Evolutionary conservation across 345 rosid species (phyloP).

Genomic region (Toxicodendron radicans): DNA sequence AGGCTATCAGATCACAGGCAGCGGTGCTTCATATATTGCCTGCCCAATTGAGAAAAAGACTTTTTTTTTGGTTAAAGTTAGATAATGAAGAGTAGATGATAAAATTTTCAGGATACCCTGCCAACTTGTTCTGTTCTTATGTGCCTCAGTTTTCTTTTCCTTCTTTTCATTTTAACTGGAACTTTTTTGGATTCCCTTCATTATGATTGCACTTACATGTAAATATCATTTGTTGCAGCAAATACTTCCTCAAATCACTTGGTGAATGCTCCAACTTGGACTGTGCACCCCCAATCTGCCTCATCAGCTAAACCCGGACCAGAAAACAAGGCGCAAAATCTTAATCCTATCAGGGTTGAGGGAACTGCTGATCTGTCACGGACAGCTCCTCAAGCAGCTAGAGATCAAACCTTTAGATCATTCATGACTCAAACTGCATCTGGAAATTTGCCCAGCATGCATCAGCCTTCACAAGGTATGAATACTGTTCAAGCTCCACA

Average conservation of each 20-base stretch:
- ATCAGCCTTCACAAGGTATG: conserved; percentile 62
- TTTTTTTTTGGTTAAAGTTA: no score
- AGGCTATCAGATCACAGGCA: background rate
- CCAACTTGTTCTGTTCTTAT: background rate
- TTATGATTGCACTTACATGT: background rate
- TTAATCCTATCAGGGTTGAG: conserved; percentile 44
- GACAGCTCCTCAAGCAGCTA: conserved; percentile 41
- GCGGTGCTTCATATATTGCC: background rate
- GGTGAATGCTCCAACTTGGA: conserved; percentile 66
- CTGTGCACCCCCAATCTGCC: conserved; percentile 57
- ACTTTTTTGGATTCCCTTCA: background rate
- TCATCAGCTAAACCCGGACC: conserved; percentile 43
- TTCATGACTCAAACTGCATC: conserved; percentile 51
- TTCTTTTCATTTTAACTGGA: background rate
- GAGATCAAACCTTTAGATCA: conserved; percentile 66
- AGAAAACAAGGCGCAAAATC: conserved; percentile 55
- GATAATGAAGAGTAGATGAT: background rate
- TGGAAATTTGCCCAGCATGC: conserved; percentile 44
- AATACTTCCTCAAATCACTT: conserved; percentile 50
- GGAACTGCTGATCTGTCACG: conserved; percentile 43
- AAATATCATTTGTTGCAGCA: conserved; percentile 44
- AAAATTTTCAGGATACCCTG: background rate
- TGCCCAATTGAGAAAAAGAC: no score
- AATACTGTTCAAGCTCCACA: conserved; percentile 46
- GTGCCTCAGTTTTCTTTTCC: background rate